These are phyloP conservation scores for Bruguiera hainesii DNA, from an alignment of 441 rosid species.

Conservation along the genomic window DNA sequence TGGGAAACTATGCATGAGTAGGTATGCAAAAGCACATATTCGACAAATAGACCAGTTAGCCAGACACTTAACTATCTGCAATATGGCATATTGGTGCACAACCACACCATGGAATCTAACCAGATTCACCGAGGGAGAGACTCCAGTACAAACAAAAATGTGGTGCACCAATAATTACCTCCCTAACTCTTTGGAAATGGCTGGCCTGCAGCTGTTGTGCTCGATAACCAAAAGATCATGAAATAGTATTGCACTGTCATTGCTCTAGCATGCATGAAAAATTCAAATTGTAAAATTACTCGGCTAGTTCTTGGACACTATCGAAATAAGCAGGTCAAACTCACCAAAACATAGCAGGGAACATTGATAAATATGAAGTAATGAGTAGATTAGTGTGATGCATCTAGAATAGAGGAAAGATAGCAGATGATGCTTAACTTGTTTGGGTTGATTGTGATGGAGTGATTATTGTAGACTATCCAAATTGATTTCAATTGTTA, in stretches of 20 bases:
- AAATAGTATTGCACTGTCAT: neutral
- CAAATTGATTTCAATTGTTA: no score
- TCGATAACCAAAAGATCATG: neutral
- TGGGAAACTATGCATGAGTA: no score
- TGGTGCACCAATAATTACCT: neutral
- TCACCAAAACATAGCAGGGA: neutral
- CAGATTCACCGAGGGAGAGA: neutral
- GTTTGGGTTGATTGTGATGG: no score
- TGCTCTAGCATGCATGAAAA: neutral
- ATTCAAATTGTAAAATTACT: neutral
- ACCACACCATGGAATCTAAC: neutral
- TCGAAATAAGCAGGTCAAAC: neutral
- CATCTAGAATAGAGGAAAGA: no score
- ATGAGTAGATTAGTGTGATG: neutral
- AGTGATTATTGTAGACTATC: no score
- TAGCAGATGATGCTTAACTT: no score
- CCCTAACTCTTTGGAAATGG: neutral
- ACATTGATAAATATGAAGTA: neutral
- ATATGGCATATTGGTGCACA: neutral
- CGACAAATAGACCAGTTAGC: neutral
- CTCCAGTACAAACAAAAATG: neutral
- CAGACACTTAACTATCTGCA: neutral
- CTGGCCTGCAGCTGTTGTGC: no score
- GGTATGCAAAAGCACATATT: no score
- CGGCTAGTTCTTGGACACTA: neutral